Evolutionary conservation across 371 early-diverging fungal genomes (phyloP).

Genomic region (Entomophthora muscae): DNA sequence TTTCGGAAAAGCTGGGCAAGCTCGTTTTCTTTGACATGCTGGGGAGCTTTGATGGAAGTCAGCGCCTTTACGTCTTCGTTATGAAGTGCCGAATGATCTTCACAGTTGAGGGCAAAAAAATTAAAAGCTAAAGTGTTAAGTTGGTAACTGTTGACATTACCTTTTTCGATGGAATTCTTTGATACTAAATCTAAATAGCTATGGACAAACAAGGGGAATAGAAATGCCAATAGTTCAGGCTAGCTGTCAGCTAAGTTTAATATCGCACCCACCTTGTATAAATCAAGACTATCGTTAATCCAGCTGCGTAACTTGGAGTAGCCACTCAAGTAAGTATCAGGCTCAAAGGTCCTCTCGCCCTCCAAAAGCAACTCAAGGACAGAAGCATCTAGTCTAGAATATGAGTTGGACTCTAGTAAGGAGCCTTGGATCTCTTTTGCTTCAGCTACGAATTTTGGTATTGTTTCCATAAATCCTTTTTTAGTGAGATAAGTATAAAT

Average conservation of each 20-base stretch:
- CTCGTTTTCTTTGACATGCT: conserved; percentile 67
- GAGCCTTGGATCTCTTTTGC: not conserved
- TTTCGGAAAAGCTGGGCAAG: conserved; percentile 58
- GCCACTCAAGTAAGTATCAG: not conserved
- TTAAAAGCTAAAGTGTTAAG: conserved; percentile 27
- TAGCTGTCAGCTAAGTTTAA: conserved; percentile 13
- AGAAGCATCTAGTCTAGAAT: not conserved
- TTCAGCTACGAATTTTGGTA: not conserved
- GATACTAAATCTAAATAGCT: conserved; percentile 78
- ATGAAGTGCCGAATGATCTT: conserved; percentile 61
- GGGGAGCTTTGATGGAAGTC: conserved; percentile 36
- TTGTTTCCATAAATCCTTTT: not conserved
- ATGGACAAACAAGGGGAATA: conserved; percentile 93
- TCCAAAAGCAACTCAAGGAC: not conserved
- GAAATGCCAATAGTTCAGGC: conserved; percentile 66
- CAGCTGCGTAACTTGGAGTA: conserved; percentile 13
- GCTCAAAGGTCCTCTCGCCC: not conserved
- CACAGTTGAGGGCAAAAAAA: conserved; percentile 58
- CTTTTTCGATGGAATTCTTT: conserved; percentile 35
- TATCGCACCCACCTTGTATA: not conserved
- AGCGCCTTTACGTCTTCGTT: conserved; percentile 43
- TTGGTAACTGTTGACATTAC: conserved; percentile 16
- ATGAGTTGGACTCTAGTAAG: not conserved
- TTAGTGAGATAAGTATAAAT: not conserved
- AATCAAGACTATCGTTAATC: not conserved